Conservation (phyloP, 2,329 filamentous ascomycete species). For the Sporothrix mexicana region DNA sequence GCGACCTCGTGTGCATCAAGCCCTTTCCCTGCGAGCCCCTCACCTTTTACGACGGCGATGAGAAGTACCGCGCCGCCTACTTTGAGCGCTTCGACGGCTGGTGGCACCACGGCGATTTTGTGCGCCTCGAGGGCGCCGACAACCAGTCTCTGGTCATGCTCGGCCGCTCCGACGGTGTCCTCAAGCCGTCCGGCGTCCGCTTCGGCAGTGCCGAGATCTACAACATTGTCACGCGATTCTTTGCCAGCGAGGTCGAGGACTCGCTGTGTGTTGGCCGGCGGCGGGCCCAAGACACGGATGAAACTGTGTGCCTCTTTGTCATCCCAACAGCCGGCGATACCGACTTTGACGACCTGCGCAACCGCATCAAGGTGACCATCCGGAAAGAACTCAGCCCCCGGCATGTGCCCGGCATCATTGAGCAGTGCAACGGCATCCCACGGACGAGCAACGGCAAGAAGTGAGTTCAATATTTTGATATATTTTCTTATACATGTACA, state of each 20-base stretch:
- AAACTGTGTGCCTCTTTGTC: conserved; percentile 87
- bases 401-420: conserved; percentile 85
- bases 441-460: conserved; percentile 97
- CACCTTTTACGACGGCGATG: conserved; percentile 79
- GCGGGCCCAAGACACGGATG: conserved; percentile 73
- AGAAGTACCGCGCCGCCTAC: conserved; percentile 83
- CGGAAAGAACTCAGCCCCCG: conserved; percentile 81
- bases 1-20: conserved; percentile 84
- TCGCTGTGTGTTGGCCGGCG: conserved; percentile 85
- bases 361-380: conserved; percentile 70
- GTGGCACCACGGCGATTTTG: conserved; percentile 97
- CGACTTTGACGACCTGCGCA: conserved; percentile 65
- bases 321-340: conserved; percentile 67
- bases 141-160: conserved; percentile 87
- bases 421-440: conserved; percentile 83
- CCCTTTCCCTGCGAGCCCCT: conserved; percentile 92
- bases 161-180: conserved; percentile 86
- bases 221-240: conserved; percentile 86
- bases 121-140: conserved; percentile 65
- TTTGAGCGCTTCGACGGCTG: conserved; percentile 80
- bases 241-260: conserved; percentile 78
- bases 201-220: conserved; percentile 97
- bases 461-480: conserved; percentile 56
- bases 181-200: conserved; percentile 89
- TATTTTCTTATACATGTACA: not conserved